Percentiles rank a stretch among this genome's conserved stretches.
Conservation (phyloP, 164 flowering plant genomes). For the Chimonanthus salicifolius region DNA sequence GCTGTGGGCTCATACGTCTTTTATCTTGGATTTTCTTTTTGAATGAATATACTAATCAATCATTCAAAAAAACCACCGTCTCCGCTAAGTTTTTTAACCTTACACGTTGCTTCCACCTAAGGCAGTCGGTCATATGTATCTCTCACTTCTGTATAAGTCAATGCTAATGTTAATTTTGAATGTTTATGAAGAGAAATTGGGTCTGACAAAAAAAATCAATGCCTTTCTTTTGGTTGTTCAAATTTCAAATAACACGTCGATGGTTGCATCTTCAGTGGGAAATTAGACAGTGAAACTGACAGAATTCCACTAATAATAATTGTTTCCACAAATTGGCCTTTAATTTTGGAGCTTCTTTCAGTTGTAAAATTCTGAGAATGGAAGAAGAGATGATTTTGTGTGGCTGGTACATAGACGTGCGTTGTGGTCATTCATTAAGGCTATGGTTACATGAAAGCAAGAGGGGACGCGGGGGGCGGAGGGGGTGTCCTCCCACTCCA, state of each 20-base stretch:
- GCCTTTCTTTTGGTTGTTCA: not conserved
- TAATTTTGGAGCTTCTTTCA: not conserved
- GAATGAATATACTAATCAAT: no score
- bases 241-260: not conserved
- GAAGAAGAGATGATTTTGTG: not conserved
- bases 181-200: constrained; percentile 5
- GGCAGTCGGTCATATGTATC: no score
- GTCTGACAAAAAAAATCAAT: no score
- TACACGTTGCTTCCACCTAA: no score
- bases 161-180: constrained; percentile 16
- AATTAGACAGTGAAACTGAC: no score
- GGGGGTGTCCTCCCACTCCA: not conserved
- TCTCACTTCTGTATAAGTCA: no score
- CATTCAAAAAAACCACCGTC: no score
- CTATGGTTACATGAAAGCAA: not conserved
- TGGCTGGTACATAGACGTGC: not conserved
- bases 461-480: no score
- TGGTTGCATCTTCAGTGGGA: not conserved
- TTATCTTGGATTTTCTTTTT: no score
- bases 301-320: not conserved
- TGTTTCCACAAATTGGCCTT: not conserved
- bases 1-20: no score
- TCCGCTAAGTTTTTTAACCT: no score
- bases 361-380: not conserved
- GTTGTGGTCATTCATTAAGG: not conserved